phyloP scores from a whole-genome alignment of 495 filamentous ascomycete species.

The Pyronema omphalodes region DNA sequence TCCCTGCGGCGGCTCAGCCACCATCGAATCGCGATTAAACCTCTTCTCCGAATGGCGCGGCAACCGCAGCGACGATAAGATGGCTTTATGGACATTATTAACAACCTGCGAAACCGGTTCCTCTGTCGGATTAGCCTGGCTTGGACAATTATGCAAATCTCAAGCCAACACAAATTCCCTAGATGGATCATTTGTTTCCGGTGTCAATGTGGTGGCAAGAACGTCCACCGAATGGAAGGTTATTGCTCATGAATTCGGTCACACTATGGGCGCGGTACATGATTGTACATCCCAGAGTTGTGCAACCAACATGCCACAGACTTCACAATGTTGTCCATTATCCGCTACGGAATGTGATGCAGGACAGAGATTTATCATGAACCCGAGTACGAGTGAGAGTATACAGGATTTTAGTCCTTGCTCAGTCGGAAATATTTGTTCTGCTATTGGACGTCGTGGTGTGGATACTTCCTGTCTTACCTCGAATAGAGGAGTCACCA shows the following conservation, averaged over 20 bases:
- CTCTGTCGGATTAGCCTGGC: slow-evolving; percentile 87
- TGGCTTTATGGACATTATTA: slow-evolving; percentile 87
- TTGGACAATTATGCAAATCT: slow-evolving; percentile 66
- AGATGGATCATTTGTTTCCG: slow-evolving; percentile 32
- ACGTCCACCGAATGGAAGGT: slow-evolving; percentile 86
- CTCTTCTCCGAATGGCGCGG: slow-evolving; percentile 81
- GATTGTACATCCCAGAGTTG: slow-evolving; percentile 66
- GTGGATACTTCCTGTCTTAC: slow-evolving; percentile 60
- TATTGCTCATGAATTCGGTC: slow-evolving; percentile 87
- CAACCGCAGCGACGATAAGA: slow-evolving; percentile 42
- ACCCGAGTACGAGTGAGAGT: slow-evolving; percentile 56
- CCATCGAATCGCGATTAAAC: slow-evolving; percentile 65
- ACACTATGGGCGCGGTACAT: slow-evolving; percentile 91
- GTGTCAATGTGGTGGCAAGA: slow-evolving; percentile 77
- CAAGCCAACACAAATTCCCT: slow-evolving; percentile 29
- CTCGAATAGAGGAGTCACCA: slow-evolving; percentile 66
- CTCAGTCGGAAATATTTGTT: slow-evolving; percentile 84
- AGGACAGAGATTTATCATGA: slow-evolving; percentile 71
- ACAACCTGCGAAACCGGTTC: slow-evolving; percentile 65
- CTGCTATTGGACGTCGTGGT: slow-evolving; percentile 62
- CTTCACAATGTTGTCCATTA: slow-evolving; percentile 78
- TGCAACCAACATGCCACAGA: slow-evolving; percentile 36
- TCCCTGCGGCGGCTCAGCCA: slow-evolving; percentile 39
- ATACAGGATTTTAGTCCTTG: slow-evolving; percentile 73
- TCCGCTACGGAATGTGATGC: slow-evolving; percentile 54